phyloP scores from a whole-genome alignment of 2,329 filamentous ascomycete species.

The Phialophora verrucosa region DNA sequence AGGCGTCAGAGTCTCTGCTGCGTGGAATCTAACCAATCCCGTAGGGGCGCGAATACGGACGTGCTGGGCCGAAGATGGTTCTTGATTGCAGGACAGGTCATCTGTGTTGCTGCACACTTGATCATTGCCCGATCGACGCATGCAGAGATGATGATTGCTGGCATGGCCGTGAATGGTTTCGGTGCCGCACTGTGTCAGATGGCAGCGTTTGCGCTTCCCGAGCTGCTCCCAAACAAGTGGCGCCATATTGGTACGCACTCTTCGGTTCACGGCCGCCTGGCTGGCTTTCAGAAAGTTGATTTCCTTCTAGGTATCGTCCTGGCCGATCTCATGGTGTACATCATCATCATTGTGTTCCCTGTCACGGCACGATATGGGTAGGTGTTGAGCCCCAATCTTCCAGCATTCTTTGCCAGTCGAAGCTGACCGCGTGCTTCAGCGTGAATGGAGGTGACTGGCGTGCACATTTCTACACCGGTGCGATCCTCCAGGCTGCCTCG shows the following conservation, averaged over 20 bases:
- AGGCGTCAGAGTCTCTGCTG: slow-evolving; percentile 55
- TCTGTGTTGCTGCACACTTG: slow-evolving; percentile 10
- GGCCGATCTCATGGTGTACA: slow-evolving; percentile 51
- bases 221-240: slow-evolving; percentile 57
- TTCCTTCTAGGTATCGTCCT: slow-evolving; percentile 45
- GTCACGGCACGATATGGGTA: slow-evolving; percentile 41
- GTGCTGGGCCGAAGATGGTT: background rate
- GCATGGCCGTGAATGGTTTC: slow-evolving; percentile 10
- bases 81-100: slow-evolving; percentile 27
- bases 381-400: slow-evolving; percentile 40
- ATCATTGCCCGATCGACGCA: slow-evolving; percentile 3
- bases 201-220: slow-evolving; percentile 48
- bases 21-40: slow-evolving; percentile 50
- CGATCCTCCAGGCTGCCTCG: slow-evolving; percentile 42
- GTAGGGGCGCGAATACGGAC: slow-evolving; percentile 33
- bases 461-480: slow-evolving; percentile 49
- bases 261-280: background rate
- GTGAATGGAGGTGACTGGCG: slow-evolving; percentile 51
- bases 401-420: slow-evolving; percentile 36
- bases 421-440: slow-evolving; percentile 2
- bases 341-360: slow-evolving; percentile 56
- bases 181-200: slow-evolving; percentile 45
- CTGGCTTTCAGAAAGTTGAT: background rate
- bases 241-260: slow-evolving; percentile 46
- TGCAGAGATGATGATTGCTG: slow-evolving; percentile 9